Conservation (phyloP, 129 eudicot species). For the Dittrichia graveolens region DNA sequence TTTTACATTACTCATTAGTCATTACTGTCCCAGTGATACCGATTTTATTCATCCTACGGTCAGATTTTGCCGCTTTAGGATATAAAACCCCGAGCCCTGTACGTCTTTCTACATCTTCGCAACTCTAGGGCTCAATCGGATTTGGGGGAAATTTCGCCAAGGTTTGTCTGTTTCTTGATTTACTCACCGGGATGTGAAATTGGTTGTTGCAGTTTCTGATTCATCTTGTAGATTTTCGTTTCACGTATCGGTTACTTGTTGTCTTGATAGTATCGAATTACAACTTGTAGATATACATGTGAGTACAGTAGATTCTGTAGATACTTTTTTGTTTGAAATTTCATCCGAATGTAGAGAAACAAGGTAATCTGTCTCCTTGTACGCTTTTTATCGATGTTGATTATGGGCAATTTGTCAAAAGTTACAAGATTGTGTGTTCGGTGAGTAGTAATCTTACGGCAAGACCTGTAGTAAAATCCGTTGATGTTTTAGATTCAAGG, state of each 20-base stretch:
- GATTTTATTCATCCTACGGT: slow-evolving; percentile 28
- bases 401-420: background rate
- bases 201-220: background rate
- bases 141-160: slow-evolving; percentile 21
- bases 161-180: slow-evolving; percentile 12
- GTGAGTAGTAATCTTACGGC: background rate
- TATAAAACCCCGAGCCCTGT: slow-evolving; percentile 5
- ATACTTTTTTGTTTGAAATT: background rate
- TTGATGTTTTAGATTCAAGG: background rate
- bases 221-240: slow-evolving; percentile 12
- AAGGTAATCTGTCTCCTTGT: background rate
- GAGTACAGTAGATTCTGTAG: background rate
- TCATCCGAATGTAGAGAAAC: background rate
- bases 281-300: background rate
- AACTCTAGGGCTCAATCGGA: slow-evolving; percentile 31
- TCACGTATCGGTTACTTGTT: background rate
- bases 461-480: background rate
- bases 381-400: background rate
- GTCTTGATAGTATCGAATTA: slow-evolving; percentile 3
- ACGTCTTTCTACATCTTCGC: slow-evolving; percentile 10
- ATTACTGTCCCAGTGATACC: slow-evolving; percentile 2
- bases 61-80: background rate
- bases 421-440: too few species aligned
- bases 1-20: too few species aligned
- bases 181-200: slow-evolving; percentile 8